Base-by-base conservation (phyloP, 2,329 filamentous ascomycete species). In the Basipetospora chlamydospora region DNA sequence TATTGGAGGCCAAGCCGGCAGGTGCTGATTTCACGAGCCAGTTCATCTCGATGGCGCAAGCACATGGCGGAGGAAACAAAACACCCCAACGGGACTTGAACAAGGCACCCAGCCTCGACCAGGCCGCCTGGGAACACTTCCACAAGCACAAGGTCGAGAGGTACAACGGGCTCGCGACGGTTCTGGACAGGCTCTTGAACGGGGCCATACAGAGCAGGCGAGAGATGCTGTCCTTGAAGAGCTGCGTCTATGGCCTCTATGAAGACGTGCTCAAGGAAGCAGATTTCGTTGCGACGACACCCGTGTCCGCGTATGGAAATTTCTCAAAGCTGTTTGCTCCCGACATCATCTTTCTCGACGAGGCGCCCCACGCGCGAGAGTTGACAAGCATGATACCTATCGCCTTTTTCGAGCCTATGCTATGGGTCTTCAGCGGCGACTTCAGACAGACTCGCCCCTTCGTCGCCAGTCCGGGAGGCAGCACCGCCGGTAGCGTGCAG, bases 271-370 rank as follows among this genome's bases (percentile, higher is more conserved):
- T 66, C 0, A 42, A 41, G 2, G 44, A 53, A 3, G 53, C 59
- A 0, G 62, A 66, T 32, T 65, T 66, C 35, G 51, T 67, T 2
- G 61, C 61, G 0, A 63, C 63, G 0, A 66, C 63, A 1, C 63
- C 63, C 0, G 62, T 64, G 1, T 60, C 61, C 3, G 56, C 59
- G 0, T 55, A 50, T 4, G 54, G 54, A 0, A 44, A 47, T 0
- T 61, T 66, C 23, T 44, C 51, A 0, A 52, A 49, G 2, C 48
- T 85, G 6, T 84, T 86, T 22, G 78, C 80, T 43, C 83, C 85
- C 0, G 81, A 90, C 46, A 77, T 93, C 43, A 73, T 90, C 1
- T 87, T 93, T 49, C 82, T 92, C 43, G 85, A 87, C 29, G 84
- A 92, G 52, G 58, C 60, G 0, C 58, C 61, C 0, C 63, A 67